These are phyloP conservation scores for Diplodia intermedia DNA, from an alignment of 2,329 filamentous ascomycete species.

Conservation along the genomic window DNA sequence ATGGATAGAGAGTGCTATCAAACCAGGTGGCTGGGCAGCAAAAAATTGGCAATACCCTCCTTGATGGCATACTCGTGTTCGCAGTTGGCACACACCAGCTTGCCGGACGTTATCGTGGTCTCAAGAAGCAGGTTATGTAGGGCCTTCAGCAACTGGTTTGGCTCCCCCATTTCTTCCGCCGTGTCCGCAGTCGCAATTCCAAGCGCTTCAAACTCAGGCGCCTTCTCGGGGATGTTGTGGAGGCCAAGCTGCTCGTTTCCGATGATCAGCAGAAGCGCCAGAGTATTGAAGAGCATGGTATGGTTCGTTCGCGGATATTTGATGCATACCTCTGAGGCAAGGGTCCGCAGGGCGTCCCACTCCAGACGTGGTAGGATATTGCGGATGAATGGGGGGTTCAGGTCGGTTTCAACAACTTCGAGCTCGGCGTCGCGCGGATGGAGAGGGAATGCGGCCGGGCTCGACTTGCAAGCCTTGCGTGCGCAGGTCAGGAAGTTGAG, in stretches of 20 bases:
- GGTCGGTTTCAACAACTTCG: slow-evolving; percentile 79
- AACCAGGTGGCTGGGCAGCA: slow-evolving; percentile 90
- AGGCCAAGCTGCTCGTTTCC: slow-evolving; percentile 72
- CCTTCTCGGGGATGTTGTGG: slow-evolving; percentile 66
- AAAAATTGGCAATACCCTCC: slow-evolving; percentile 95
- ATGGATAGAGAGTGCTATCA: slow-evolving; percentile 39
- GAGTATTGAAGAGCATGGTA: neutral
- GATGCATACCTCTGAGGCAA: slow-evolving; percentile 72
- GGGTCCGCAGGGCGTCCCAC: slow-evolving; percentile 79
- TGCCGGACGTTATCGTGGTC: slow-evolving; percentile 88
- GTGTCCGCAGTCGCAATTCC: slow-evolving; percentile 35
- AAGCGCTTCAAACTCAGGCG: slow-evolving; percentile 37
- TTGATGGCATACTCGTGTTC: slow-evolving; percentile 93
- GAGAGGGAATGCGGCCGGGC: slow-evolving; percentile 80
- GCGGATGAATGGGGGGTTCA: slow-evolving; percentile 79
- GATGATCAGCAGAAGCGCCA: neutral
- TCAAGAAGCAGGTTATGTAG: slow-evolving; percentile 84
- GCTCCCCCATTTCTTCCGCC: slow-evolving; percentile 56
- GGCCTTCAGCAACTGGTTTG: slow-evolving; percentile 72
- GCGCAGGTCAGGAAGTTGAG: slow-evolving; percentile 97
- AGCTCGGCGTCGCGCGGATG: slow-evolving; percentile 93
- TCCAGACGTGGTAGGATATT: slow-evolving; percentile 89
- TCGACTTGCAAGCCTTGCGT: slow-evolving; percentile 90
- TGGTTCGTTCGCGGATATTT: neutral
- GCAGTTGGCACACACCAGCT: slow-evolving; percentile 88